Conservation (phyloP, 208 protist species). For the Wallacemonas sp. region DNA sequence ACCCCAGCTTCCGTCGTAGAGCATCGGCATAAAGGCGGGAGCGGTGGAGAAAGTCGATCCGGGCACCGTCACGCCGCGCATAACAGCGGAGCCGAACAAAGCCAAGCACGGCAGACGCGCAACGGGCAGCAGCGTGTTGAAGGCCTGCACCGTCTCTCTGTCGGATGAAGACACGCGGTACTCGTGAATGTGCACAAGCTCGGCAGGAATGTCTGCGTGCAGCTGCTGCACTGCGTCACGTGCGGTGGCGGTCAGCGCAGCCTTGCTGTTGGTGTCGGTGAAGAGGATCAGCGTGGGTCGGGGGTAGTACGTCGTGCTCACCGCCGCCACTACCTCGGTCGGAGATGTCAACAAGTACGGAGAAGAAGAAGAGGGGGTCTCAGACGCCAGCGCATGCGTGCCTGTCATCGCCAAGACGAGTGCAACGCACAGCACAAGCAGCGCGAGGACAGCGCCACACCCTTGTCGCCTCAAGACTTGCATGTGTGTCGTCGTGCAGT, state of each 20-base stretch:
- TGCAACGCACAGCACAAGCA: neutral
- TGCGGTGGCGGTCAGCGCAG: constrained; percentile 1
- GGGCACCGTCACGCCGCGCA: constrained; percentile 1
- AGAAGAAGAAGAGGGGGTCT: neutral
- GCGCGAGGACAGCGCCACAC: too few species aligned
- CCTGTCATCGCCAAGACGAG: neutral
- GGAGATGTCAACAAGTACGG: neutral
- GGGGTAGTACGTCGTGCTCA: neutral
- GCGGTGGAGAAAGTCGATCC: neutral
- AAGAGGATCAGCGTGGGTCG: constrained; percentile 16
- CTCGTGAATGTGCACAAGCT: neutral
- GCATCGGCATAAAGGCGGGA: constrained; percentile 1
- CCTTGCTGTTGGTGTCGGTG: neutral
- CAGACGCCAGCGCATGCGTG: neutral
- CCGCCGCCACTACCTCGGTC: neutral
- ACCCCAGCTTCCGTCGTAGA: neutral
- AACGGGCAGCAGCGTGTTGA: neutral
- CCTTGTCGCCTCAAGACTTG: too few species aligned
- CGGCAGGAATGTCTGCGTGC: neutral
- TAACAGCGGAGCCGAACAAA: constrained; percentile 2
- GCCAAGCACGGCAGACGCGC: constrained; percentile 6
- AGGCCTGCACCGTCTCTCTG: neutral
- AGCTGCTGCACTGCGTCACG: constrained; percentile 1
- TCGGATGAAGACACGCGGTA: neutral
- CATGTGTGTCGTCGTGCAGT: too few species aligned